phyloP scores from a whole-genome alignment of 306 rosid genomes.

The Argentina anserina region DNA sequence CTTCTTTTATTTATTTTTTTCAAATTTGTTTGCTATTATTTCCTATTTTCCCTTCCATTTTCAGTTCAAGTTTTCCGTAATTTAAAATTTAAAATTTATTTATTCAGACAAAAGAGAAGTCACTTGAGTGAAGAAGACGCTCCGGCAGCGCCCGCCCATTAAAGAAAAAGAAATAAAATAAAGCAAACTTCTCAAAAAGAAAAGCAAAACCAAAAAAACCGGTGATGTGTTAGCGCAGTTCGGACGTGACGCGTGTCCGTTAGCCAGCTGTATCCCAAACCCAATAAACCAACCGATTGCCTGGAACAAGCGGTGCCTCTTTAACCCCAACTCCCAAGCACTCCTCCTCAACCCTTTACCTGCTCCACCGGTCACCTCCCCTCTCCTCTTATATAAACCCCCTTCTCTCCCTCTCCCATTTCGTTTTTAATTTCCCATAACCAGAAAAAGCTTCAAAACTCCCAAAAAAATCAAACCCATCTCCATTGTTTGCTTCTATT shows the following conservation, averaged over 20 bases:
- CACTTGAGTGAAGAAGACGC: slow-evolving; percentile 32
- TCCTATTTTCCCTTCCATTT: neutral
- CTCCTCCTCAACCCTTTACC: slow-evolving; percentile 43
- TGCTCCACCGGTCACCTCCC: slow-evolving; percentile 59
- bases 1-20: too few relatives aligned
- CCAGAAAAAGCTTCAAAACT: neutral
- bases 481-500: too few relatives aligned
- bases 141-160: slow-evolving; percentile 5
- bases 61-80: neutral
- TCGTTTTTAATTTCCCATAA: neutral
- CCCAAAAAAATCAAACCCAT: neutral
- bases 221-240: slow-evolving; percentile 9
- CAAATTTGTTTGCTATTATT: neutral
- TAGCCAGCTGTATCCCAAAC: slow-evolving; percentile 90
- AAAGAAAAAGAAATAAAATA: neutral
- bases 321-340: slow-evolving; percentile 17
- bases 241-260: slow-evolving; percentile 67
- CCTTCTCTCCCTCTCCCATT: neutral
- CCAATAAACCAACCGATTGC: slow-evolving; percentile 52
- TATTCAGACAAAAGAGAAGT: neutral
- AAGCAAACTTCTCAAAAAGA: neutral
- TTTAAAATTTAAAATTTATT: neutral
- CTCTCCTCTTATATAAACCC: slow-evolving; percentile 34
- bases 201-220: neutral
- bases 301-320: slow-evolving; percentile 55